phyloP scores from a whole-genome alignment of 306 rosid species.

The Prinsepia uniflora region DNA sequence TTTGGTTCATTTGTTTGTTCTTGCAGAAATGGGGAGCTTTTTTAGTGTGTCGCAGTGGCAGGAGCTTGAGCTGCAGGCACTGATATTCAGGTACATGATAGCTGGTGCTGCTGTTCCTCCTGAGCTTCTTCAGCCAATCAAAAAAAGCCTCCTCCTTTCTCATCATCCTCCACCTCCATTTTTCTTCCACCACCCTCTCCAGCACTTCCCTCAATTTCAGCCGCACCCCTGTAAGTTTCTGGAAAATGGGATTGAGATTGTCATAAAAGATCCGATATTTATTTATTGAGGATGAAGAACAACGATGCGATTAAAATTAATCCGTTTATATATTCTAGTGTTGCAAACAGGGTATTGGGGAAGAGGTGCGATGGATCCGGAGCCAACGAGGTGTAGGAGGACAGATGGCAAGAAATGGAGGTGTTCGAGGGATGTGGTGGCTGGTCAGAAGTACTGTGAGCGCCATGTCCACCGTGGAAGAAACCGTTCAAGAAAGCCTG shows the following conservation, averaged over 20 bases:
- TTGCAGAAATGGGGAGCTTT: conserved; percentile 62
- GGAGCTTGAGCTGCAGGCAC: conserved; percentile 91
- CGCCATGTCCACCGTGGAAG: conserved; percentile 95
- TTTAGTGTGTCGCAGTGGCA: conserved; percentile 91
- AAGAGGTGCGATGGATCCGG: conserved; percentile 90
- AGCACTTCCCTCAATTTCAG: conserved; percentile 45
- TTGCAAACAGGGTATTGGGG: conserved; percentile 89
- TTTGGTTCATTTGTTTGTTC: not conserved
- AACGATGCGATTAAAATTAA: not conserved
- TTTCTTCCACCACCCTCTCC: conserved; percentile 59
- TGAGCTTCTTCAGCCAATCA: conserved; percentile 84
- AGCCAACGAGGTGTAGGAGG: conserved; percentile 94
- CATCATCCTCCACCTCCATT: conserved; percentile 17
- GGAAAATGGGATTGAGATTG: no score
- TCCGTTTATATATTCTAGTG: conserved; percentile 28
- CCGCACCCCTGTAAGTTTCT: conserved; percentile 47
- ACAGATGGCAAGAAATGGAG: conserved; percentile 98
- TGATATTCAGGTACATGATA: conserved; percentile 78
- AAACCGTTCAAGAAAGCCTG: conserved; percentile 99
- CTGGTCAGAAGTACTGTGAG: conserved; percentile 97
- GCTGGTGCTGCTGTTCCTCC: conserved; percentile 87
- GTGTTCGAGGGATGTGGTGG: conserved; percentile 94
- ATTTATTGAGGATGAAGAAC: not conserved
- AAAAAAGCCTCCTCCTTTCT: conserved; percentile 61
- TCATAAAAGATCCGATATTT: not conserved